Evolutionary conservation across 1,139 yeast species (phyloP).

Genomic region (Casaregolazyma lundiana): DNA sequence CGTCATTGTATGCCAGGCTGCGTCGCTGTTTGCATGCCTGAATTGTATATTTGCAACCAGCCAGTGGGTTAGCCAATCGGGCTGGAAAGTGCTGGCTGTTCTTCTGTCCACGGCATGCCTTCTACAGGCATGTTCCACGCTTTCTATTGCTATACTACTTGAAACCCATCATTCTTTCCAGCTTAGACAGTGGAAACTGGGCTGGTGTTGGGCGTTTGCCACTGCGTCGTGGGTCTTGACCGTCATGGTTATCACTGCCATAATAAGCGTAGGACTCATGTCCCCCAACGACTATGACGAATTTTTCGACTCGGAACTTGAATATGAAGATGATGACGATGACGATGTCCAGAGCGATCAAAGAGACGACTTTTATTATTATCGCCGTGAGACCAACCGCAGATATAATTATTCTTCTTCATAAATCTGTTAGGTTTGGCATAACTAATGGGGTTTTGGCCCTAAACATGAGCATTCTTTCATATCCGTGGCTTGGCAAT

Average conservation of each 20-base stretch:
- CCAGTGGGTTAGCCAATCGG: constrained; percentile 16
- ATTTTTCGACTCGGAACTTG: constrained; percentile 19
- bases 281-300: constrained; percentile 16
- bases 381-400: constrained; percentile 16
- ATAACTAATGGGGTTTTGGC: no score
- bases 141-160: constrained; percentile 17
- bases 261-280: constrained; percentile 21
- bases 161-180: constrained; percentile 17
- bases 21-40: constrained; percentile 17
- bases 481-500: no score
- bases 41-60: constrained; percentile 16
- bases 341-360: constrained; percentile 11
- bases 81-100: constrained; percentile 20
- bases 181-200: constrained; percentile 20
- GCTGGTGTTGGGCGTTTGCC: constrained; percentile 21
- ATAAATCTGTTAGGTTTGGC: no score
- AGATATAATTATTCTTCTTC: constrained; percentile 8
- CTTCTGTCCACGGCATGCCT: constrained; percentile 15
- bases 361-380: constrained; percentile 21
- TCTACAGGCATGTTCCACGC: constrained; percentile 16
- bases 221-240: constrained; percentile 20
- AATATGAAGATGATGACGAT: constrained; percentile 12
- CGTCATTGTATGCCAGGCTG: constrained; percentile 22
- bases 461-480: no score
- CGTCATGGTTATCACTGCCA: constrained; percentile 14